Percentiles rank a stretch among this genome's conserved stretches.
phyloP scores from a whole-genome alignment of 495 filamentous ascomycete genomes.

The Lasiosphaeriaceae sp. region DNA sequence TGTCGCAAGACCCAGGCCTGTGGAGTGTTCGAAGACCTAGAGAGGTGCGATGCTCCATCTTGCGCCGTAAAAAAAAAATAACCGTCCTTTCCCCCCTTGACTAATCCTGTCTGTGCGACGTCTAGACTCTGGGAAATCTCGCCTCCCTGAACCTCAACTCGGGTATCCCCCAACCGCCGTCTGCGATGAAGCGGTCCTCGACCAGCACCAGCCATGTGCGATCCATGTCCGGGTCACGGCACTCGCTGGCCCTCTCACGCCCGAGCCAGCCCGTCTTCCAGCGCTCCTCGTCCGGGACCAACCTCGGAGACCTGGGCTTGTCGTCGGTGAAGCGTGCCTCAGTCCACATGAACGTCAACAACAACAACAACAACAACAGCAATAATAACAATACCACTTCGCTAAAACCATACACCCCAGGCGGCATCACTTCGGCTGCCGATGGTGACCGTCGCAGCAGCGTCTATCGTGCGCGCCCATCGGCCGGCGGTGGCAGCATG shows the following conservation, averaged over 20 bases:
- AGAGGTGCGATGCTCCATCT: constrained; percentile 52
- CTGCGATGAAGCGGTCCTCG: constrained; percentile 93
- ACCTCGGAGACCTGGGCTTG: constrained; percentile 70
- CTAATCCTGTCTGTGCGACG: not conserved
- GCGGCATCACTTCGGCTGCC: constrained; percentile 40
- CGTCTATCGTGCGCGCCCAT: constrained; percentile 67
- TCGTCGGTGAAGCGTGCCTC: constrained; percentile 85
- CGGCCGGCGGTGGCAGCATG: constrained; percentile 49
- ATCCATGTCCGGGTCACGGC: constrained; percentile 74
- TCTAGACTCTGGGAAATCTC: constrained; percentile 52
- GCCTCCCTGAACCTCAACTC: constrained; percentile 73
- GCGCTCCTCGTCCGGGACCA: constrained; percentile 74
- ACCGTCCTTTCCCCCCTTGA: not conserved
- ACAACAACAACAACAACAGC: constrained; percentile 47
- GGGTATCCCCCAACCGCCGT: constrained; percentile 82
- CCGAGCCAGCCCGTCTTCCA: constrained; percentile 82
- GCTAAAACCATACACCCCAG: constrained; percentile 43
- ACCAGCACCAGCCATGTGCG: constrained; percentile 66
- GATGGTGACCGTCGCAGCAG: constrained; percentile 70
- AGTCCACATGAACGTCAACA: constrained; percentile 44
- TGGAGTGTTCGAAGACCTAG: constrained; percentile 71
- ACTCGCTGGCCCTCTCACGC: constrained; percentile 74
- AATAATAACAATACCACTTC: constrained; percentile 71
- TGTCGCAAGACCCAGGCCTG: constrained; percentile 72
- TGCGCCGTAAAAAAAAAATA: not conserved